Base-by-base conservation (phyloP, 75 land plant species). In the Azolla pinnata region DNA sequence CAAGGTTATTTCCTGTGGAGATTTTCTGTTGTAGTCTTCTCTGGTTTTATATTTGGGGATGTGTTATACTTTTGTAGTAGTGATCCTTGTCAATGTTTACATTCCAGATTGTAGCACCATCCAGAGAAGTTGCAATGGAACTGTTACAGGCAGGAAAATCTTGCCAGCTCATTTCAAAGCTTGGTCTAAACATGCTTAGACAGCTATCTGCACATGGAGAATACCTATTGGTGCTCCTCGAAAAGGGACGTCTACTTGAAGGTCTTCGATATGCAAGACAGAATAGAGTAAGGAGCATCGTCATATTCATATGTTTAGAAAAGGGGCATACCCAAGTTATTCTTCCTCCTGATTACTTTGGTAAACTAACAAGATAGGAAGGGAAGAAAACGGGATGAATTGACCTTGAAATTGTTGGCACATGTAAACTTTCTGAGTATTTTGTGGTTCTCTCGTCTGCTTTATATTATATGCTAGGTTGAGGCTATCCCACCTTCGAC, bases 91-190 rank as follows among this genome's bases (percentile, higher is more conserved):
- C 5, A 8, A 50, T 28, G 4, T 33, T 44, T 67, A 30, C 28
- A 31, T 52, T 24, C 54, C 83, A 88, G 93, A 78, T 88, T 49
- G 14, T 89, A 29, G 96, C 85, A 52, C 90, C 99, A n/a, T 93
- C 96, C 28, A 86, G 77, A 66, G 87, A 81, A 66, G 86, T 89
- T 56, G 99, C 87, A 32, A 48, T 79, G 59, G 85, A 86, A 55
- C 81, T 93, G 3, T 30, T 88, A 47, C 95, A 89, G 35, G 75
- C 78, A 19, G 96, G 90, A 28, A 66, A 71, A 16, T 72, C 70
- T 48, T 67, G 74, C 67, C 29, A 30, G 2, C 83, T 63, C 14
- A 83, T 75, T 8, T 63, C 77, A 65, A 79, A 77, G 61, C 27
- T 83, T 56, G 98, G 85, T 2, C 49, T 85, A 44, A 81, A 88